A percentile compares a stretch with the other conserved stretches of the same genome.
These are phyloP conservation scores for Hypoxylon sp. DNA, from an alignment of 2,329 filamentous ascomycete species.

Conservation along the genomic window DNA sequence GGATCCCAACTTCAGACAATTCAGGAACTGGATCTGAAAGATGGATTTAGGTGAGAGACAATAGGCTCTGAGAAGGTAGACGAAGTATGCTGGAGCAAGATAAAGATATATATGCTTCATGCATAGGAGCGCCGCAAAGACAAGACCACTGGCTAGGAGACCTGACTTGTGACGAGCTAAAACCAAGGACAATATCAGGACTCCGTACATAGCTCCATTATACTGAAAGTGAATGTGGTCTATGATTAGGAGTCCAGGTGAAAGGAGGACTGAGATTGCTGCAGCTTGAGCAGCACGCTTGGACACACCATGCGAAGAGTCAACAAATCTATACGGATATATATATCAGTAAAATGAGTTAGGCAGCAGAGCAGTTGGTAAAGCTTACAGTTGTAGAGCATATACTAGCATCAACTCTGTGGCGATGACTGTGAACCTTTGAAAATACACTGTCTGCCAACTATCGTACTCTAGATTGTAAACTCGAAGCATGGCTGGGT, in stretches of 20 bases:
- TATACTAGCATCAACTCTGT: constrained; percentile 88
- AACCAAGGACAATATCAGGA: constrained; percentile 88
- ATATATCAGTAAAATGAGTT: constrained; percentile 33
- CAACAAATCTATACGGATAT: constrained; percentile 73
- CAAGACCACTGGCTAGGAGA: constrained; percentile 81
- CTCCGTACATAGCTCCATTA: constrained; percentile 95
- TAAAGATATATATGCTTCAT: constrained; percentile 99
- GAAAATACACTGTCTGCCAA: constrained; percentile 95
- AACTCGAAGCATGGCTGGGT: constrained; percentile 86
- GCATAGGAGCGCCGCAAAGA: constrained; percentile 89
- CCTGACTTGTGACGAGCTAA: constrained; percentile 82
- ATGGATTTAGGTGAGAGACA: constrained; percentile 85
- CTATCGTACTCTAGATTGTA: constrained; percentile 88
- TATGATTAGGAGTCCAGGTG: constrained; percentile 94
- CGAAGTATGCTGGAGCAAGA: constrained; percentile 94
- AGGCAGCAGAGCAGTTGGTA: constrained; percentile 4
- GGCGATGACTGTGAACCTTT: constrained; percentile 87
- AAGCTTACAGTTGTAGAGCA: constrained; percentile 79
- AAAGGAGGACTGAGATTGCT: constrained; percentile 90
- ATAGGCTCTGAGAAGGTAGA: constrained; percentile 90
- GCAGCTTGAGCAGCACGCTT: constrained; percentile 86
- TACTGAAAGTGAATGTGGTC: constrained; percentile 99
- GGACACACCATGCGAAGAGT: constrained; percentile 74
- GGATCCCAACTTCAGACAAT: constrained; percentile 85
- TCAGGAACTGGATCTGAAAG: constrained; percentile 81